Evolutionary conservation across 257 asterid species (phyloP).

Genomic region (Thymus mandschuricus): DNA sequence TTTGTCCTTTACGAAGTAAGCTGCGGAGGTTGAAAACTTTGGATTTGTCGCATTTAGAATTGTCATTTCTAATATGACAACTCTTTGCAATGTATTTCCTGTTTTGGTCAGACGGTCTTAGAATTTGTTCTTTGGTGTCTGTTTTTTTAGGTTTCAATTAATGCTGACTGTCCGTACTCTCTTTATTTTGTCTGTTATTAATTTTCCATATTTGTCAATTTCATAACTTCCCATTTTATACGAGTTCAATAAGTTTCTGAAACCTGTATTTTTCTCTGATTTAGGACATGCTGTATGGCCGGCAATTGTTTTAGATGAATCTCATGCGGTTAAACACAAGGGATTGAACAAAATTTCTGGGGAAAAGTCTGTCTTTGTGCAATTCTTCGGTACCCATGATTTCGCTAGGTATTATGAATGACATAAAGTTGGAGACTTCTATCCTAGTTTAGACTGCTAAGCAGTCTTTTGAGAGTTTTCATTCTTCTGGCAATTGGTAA

Average conservation of each 20-base stretch:
- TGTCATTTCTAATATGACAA: not conserved
- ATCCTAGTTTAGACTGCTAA: slow-evolving; percentile 22
- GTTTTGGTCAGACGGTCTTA: slow-evolving; percentile 2
- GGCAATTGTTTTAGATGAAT: slow-evolving; percentile 84
- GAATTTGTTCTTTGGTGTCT: not conserved
- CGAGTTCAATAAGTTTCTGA: slow-evolving; percentile 12
- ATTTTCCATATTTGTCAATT: slow-evolving; percentile 7
- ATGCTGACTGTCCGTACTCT: not conserved
- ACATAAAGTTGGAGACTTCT: slow-evolving; percentile 12
- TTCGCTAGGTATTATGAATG: slow-evolving; percentile 79
- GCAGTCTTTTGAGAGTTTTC: slow-evolving; percentile 26
- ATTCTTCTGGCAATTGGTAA: slow-evolving; percentile 24
- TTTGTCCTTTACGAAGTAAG: slow-evolving; percentile 1
- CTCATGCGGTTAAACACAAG: slow-evolving; percentile 62
- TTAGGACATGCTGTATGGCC: slow-evolving; percentile 99
- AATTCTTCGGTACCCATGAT: slow-evolving; percentile 97
- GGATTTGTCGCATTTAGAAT: not conserved
- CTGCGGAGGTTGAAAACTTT: slow-evolving; percentile 18
- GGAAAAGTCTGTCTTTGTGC: slow-evolving; percentile 85
- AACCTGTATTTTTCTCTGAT: slow-evolving; percentile 33
- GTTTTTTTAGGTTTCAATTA: slow-evolving; percentile 4
- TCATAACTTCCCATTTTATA: slow-evolving; percentile 25
- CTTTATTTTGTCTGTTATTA: slow-evolving; percentile 8
- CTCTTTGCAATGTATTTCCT: slow-evolving; percentile 1
- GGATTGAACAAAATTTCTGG: slow-evolving; percentile 76